Percentiles rank a stretch among this genome's conserved stretches.
Conservation (phyloP, 352 stramenopile species). For the Pythium vanterpoolii region DNA sequence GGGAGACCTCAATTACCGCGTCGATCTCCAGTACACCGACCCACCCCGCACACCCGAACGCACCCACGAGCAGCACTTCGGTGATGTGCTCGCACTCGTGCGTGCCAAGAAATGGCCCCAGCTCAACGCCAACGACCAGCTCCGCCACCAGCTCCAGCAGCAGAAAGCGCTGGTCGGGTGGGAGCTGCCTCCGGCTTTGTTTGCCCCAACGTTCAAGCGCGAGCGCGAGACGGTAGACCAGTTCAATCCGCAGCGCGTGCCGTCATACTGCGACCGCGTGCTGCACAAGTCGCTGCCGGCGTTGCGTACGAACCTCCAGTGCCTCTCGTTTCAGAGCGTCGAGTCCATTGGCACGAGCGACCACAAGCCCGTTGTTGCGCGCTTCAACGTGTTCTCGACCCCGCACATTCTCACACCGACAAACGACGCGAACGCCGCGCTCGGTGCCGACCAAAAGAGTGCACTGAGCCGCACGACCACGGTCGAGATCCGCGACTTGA, state of each 20-base stretch:
- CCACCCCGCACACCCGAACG: constrained; percentile 26
- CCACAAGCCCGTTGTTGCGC: constrained; percentile 75
- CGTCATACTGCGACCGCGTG: constrained; percentile 84
- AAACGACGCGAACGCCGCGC: constrained; percentile 16
- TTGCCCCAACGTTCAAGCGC: constrained; percentile 85
- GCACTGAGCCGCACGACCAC: constrained; percentile 35
- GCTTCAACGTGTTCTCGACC: constrained; percentile 48
- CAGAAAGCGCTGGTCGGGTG: constrained; percentile 61
- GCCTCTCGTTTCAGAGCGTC: constrained; percentile 54
- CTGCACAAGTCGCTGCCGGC: constrained; percentile 79
- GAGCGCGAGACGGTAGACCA: constrained; percentile 40
- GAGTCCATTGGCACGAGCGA: constrained; percentile 74
- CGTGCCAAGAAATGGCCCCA: constrained; percentile 47
- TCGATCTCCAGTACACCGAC: constrained; percentile 62
- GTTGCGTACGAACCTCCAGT: constrained; percentile 45
- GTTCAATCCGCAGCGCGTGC: constrained; percentile 69
- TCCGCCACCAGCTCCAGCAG: constrained; percentile 56
- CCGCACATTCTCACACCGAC: constrained; percentile 17
- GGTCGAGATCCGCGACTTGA: constrained; percentile 60
- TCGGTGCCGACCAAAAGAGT: constrained; percentile 15
- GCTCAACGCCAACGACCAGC: constrained; percentile 78
- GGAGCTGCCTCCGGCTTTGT: constrained; percentile 55
- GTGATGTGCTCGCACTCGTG: constrained; percentile 39
- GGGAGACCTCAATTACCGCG: constrained; percentile 85
- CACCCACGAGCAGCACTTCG: constrained; percentile 64